phyloP scores from a whole-genome alignment of 2,329 filamentous ascomycete species.

The Cryoendolithus antarcticus region DNA sequence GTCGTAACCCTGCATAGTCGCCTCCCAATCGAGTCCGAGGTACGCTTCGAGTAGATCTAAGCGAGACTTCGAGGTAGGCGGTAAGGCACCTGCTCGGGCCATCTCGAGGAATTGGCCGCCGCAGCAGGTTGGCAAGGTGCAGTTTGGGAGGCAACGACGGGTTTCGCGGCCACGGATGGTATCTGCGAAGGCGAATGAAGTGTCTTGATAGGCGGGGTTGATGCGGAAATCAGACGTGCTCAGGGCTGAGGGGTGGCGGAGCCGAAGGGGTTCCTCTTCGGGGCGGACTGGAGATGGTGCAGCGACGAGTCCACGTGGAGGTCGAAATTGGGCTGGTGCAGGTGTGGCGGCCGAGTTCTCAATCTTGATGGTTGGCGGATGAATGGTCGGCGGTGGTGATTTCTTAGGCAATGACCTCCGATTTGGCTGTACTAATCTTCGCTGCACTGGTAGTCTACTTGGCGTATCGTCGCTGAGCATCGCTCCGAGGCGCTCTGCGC shows the following conservation, averaged over 20 bases:
- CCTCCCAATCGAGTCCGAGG: slow-evolving; percentile 15
- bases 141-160: slow-evolving; percentile 60
- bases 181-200: slow-evolving; percentile 61
- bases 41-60: slow-evolving; percentile 15
- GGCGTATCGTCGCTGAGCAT: slow-evolving; percentile 14
- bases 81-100: slow-evolving; percentile 31
- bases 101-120: slow-evolving; percentile 52
- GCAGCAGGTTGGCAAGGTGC: slow-evolving; percentile 64
- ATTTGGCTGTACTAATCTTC: no score
- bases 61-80: slow-evolving; percentile 13
- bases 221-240: slow-evolving; percentile 65
- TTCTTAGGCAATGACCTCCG: no score
- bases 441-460: slow-evolving; percentile 1
- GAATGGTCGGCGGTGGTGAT: not conserved
- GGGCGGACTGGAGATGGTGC: slow-evolving; percentile 15
- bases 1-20: slow-evolving; percentile 11
- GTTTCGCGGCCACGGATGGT: slow-evolving; percentile 54
- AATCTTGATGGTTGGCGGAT: not conserved
- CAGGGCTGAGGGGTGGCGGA: slow-evolving; percentile 45
- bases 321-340: not conserved
- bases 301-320: slow-evolving; percentile 4
- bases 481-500: slow-evolving; percentile 9
- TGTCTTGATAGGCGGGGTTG: slow-evolving; percentile 61
- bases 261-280: slow-evolving; percentile 40
- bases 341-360: no score